Evolutionary conservation across 768 basidiomycete species (phyloP), one percentile per base, ranked within the genome.

Genomic region (Amanita pallidorosea): DNA sequence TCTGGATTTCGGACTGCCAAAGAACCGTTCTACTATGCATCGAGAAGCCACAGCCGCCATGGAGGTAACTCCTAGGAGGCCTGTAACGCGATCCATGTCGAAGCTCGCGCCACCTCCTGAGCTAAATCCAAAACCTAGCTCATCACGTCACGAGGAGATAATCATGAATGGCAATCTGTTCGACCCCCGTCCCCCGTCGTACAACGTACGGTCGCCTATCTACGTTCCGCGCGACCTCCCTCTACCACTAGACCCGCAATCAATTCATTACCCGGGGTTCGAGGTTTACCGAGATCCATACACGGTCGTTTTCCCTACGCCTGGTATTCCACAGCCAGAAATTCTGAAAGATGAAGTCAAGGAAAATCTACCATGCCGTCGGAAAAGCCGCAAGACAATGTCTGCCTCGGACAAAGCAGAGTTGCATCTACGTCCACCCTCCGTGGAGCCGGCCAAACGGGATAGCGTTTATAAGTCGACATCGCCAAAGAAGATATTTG

Each of bases 241-340:
- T 20, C 68, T 70, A 25, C 67, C 64, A 15, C 59, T 66, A 25
- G 72, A 82, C 58, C 73, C 73, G 1, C 70, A 74, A 41, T 83
- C 81, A 13, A 68, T 73, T 35, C 83, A 85, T 56, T 83, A 82
- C 60, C 84, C 84, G 11, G 83, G 83, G 13, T 85, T 85, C 56
- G 63, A 67, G 35, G 73, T 84, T 40, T 73, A 74, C 57, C 74
- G 66, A 57, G 83, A 85, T 56, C 56, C 68, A n/a, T 60, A 67
- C 45, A 51, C 61, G 35, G 41, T 61, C n/a, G 49, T 60, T 20
- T 31, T 54, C 6, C 45, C 59, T 9, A 37, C 54, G 15, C 25
- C 56, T n/a, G 40, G 50, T 13, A 27, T 47, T 13, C 22, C 52
- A 37, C 38, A 27, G 47, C 53, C 37, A 11, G 51, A 56, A 44